Evolutionary conservation across 2,329 filamentous ascomycete species (phyloP).

Genomic region (Plectosphaerella sp.): DNA sequence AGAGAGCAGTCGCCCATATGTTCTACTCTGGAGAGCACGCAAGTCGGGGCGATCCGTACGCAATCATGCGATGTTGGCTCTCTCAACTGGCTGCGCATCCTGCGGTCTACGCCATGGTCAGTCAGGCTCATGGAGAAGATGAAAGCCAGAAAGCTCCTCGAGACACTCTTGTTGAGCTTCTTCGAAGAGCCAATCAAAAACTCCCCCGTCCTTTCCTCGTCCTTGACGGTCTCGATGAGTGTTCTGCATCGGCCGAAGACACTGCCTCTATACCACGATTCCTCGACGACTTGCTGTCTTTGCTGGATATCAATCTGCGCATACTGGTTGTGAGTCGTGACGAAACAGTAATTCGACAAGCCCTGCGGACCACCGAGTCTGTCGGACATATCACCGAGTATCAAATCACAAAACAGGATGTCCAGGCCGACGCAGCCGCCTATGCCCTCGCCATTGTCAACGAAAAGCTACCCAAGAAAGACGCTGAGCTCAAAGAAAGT

Average conservation of each 20-base stretch:
- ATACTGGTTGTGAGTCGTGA: constrained; percentile 21
- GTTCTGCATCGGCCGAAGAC: constrained; percentile 2
- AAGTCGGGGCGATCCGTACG: constrained; percentile 17
- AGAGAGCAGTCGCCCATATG: constrained; percentile 17
- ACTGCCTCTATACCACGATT: constrained; percentile 9
- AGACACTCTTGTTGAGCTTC: constrained; percentile 11
- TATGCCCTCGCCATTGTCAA: constrained; percentile 22
- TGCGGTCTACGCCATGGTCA: constrained; percentile 7
- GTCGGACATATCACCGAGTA: constrained; percentile 6
- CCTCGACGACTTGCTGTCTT: constrained; percentile 6
- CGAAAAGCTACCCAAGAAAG: constrained; percentile 20
- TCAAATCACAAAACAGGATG: constrained; percentile 14
- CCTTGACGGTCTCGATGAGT: constrained; percentile 30
- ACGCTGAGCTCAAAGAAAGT: constrained; percentile 1
- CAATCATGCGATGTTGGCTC: constrained; percentile 23
- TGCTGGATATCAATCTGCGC: constrained; percentile 1
- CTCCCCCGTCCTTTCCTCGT: constrained; percentile 17
- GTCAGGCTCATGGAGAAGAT: not conserved
- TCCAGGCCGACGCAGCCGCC: constrained; percentile 14
- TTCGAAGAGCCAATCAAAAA: constrained; percentile 7
- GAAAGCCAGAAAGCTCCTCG: constrained; percentile 9
- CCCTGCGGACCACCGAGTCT: not conserved
- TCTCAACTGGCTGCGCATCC: constrained; percentile 11
- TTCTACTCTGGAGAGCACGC: constrained; percentile 23
- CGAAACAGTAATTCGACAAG: constrained; percentile 17